Evolutionary conservation across 208 protist genomes (phyloP), one percentile per base, ranked within the genome.

Genomic region (Crithidia thermophila): DNA sequence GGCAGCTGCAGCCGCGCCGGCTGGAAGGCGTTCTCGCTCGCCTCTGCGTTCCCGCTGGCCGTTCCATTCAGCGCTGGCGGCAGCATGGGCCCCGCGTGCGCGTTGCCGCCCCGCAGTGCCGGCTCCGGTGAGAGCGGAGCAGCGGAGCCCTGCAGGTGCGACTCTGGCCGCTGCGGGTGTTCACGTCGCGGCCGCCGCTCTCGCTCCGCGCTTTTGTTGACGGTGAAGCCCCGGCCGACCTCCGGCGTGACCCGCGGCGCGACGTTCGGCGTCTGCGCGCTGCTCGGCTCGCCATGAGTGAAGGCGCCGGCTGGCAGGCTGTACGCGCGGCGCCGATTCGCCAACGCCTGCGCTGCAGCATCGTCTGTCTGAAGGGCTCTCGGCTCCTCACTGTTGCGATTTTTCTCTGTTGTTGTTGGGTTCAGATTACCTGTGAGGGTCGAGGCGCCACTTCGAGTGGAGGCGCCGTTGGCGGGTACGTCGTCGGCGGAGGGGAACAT

Each of bases 401-500:
- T 23, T 11, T 1, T 36, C 40, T 6, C 56, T 4, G 28, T 39
- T n/a, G 28, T n/a, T 34, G 21, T 14, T 21, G 36, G 9, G 23
- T 30, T 39, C n/a, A 16, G 31, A 2, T 6, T 30, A 30, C 14
- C 16, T 28, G 7, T 43, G n/a, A n/a, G n/a, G n/a, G n/a, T n/a
- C n/a, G n/a, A n/a, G n/a, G n/a, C n/a, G n/a, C n/a, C n/a, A n/a
- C n/a, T n/a, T n/a, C n/a, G n/a, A n/a, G n/a, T n/a, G n/a, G n/a
- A 33, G 2, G 6, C 31, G 9, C 11, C 14, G 25, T 16, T 36
- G 20, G 8, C 3, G 4, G 10, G 30, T 40, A n/a, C 58, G 2
- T 40, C 58, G 14, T 51, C 43, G 1, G 31, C 4, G 2, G 45
- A 64, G 21, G 58, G 58, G 31, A 64, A 43, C 58, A 64, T 53